Base-by-base conservation (phyloP, 2,329 filamentous ascomycete species). In the Cordyceps tenuipes region DNA sequence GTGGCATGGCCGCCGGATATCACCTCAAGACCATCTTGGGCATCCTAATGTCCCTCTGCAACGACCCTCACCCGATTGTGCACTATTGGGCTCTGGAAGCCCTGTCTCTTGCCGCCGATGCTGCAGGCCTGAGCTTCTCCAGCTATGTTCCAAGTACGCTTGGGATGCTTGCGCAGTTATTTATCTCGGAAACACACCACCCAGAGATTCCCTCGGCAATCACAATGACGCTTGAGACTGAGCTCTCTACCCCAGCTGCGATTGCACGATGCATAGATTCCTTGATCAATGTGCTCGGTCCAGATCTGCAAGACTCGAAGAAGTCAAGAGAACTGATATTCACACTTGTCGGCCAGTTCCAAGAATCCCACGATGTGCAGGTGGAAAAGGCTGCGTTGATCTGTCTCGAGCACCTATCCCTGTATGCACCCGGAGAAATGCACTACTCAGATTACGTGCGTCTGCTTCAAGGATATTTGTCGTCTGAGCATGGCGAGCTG, bases 21-120 rank as follows among this genome's bases (percentile, higher is more conserved):
- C 94, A 99, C 71, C 80, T 99, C 55, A 97, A 97, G 76, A 97
- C 91, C 1, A 97, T 99, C 54, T 82, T 97, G n/a, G 89, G 93
- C 19, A 95, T 99, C 44, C 77, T 99, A n/a, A 96, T 97, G 89
- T 97, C 94, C 8, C 81, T 99, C 10, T 93, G 91, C 71, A 96
- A 92, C 66, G 94, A 99, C 69, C 90, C 93, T 21, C 94, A 99
- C 70, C 92, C 94, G 0, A 87, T 90, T 0, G 94, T 99, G 9
- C 94, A 99, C 72, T 96, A 93, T 70, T 97, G 92, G 91, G 93
- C 95, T 3, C 78, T 99, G 49, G 91, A 97, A 70, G 93, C 91
- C 10, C 74, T 99, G 34, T 87, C 90, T 2, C 81, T 89, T 57
- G 91, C 96, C 13, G 89, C 93, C 3, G 93, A 97, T 68, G 94